These are phyloP conservation scores for Coemansia pectinata DNA, from an alignment of 192 early-diverging fungal genomes.

Conservation along the genomic window DNA sequence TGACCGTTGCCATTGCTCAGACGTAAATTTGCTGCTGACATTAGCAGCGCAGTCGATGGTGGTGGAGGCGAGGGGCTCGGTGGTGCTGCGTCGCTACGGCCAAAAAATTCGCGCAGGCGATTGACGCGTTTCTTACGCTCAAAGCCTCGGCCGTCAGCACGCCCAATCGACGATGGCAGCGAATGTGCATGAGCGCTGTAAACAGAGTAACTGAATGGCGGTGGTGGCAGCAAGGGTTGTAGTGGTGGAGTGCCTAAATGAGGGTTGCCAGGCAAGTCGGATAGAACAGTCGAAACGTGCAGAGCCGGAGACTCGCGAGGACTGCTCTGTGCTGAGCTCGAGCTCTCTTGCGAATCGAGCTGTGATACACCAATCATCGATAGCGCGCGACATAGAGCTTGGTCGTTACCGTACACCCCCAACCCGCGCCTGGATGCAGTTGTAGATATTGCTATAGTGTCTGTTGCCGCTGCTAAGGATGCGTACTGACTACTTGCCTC, in stretches of 20 bases:
- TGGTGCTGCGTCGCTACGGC: constrained; percentile 10
- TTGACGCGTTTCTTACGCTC: constrained; percentile 53
- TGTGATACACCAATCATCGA: constrained; percentile 56
- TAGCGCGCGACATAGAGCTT: constrained; percentile 37
- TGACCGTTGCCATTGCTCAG: background rate
- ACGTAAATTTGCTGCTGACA: background rate
- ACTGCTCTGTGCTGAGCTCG: constrained; percentile 2
- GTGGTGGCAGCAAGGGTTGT: background rate
- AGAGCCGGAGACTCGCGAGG: background rate
- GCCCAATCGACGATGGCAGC: constrained; percentile 9
- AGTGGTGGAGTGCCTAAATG: background rate
- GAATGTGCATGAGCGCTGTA: constrained; percentile 16
- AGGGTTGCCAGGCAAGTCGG: background rate
- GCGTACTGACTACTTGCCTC: background rate
- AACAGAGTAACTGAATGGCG: constrained; percentile 17
- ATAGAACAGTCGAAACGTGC: background rate
- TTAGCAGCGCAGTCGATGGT: background rate
- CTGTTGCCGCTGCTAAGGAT: background rate
- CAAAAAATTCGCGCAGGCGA: constrained; percentile 60
- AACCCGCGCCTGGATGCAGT: background rate
- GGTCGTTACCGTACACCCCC: constrained; percentile 21
- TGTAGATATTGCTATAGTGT: background rate
- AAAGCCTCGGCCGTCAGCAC: constrained; percentile 13
- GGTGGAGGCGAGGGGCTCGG: background rate
- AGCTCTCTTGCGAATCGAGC: constrained; percentile 32